Base-by-base conservation (phyloP, 139 green algal species). In the Raphidocelis subcapitata region DNA sequence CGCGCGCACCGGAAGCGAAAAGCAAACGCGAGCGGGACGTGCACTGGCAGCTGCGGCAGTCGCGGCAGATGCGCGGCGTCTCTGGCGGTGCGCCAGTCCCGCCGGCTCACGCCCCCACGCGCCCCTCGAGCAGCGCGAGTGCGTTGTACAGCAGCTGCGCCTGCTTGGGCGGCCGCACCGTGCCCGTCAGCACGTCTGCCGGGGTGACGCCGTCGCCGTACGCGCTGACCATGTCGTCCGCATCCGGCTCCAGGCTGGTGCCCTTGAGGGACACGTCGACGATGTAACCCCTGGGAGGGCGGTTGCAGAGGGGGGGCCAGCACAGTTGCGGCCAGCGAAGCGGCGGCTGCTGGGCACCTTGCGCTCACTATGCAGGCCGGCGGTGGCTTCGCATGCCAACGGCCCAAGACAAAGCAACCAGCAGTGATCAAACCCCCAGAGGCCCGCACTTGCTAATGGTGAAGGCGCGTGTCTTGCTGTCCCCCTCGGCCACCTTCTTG, bases 181-280 rank as follows among this genome's bases (percentile, higher is more conserved):
- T 61, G 32, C 70, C 70, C 69, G 69, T 60, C 21, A 88, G 69
- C 26, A 88, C 81, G 62, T 88, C 82, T 56, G 72, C 73, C 16
- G 82, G 72, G 5, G 76, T 81, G 28, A 82, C 79, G 51, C 83
- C 72, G 60, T 80, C 59, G 18, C 83, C 83, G 62, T 88, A 88
- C 18, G 70, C 79, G 56, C 72, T 72, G 3, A 62, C 73, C 16
- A 88, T 84, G 69, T 88, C 83, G 29, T 88, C 83, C 59, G 65
- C 12, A 65, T 88, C 79, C 0, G 79, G 66, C 68, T 88, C 83
- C 64, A 88, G 79, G 35, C 52, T 76, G n/a, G 77, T 83, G 36
- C 83, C 83, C 69, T 85, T 79, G 32, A 88, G 72, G 0, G 79
- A 82, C 73, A 86, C 76, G 49, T 88, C 83, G 33, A 88, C 62